Percentiles rank a stretch among this genome's conserved stretches.
Conservation (phyloP, 1,139 yeast species). For the Lodderomyces parapsilosis region DNA sequence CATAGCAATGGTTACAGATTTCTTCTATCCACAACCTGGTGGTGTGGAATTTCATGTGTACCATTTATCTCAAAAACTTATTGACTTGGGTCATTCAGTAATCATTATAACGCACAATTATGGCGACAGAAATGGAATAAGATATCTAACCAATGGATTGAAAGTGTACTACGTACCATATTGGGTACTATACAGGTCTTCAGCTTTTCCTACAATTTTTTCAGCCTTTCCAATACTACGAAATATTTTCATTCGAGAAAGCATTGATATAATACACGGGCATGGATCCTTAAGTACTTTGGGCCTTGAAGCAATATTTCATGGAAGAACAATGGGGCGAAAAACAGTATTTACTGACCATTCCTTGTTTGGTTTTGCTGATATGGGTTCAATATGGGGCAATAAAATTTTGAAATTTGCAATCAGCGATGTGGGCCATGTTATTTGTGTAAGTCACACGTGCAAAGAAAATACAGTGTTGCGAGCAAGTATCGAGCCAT, state of each 20-base stretch:
- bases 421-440: slow-evolving; percentile 83
- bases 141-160: slow-evolving; percentile 83
- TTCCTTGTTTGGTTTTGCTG: slow-evolving; percentile 91
- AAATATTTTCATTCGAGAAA: slow-evolving; percentile 81
- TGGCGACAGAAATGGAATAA: slow-evolving; percentile 75
- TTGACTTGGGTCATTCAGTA: slow-evolving; percentile 88
- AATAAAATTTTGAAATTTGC: slow-evolving; percentile 85
- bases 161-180: slow-evolving; percentile 92
- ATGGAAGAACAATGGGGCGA: slow-evolving; percentile 90
- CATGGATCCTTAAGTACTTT: slow-evolving; percentile 88
- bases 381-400: slow-evolving; percentile 78
- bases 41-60: slow-evolving; percentile 96
- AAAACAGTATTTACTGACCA: slow-evolving; percentile 94
- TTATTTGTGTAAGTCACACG: slow-evolving; percentile 93
- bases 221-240: slow-evolving; percentile 83
- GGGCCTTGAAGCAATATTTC: slow-evolving; percentile 87
- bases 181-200: slow-evolving; percentile 72
- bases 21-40: slow-evolving; percentile 97
- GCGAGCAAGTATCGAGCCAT: slow-evolving; percentile 79
- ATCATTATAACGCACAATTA: slow-evolving; percentile 87
- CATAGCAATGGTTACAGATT: slow-evolving; percentile 88
- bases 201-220: slow-evolving; percentile 87
- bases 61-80: slow-evolving; percentile 74
- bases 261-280: slow-evolving; percentile 87
- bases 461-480: slow-evolving; percentile 95